Evolutionary conservation across 495 filamentous ascomycete genomes (phyloP).

Genomic region (Penicillium cosmopolitanum): DNA sequence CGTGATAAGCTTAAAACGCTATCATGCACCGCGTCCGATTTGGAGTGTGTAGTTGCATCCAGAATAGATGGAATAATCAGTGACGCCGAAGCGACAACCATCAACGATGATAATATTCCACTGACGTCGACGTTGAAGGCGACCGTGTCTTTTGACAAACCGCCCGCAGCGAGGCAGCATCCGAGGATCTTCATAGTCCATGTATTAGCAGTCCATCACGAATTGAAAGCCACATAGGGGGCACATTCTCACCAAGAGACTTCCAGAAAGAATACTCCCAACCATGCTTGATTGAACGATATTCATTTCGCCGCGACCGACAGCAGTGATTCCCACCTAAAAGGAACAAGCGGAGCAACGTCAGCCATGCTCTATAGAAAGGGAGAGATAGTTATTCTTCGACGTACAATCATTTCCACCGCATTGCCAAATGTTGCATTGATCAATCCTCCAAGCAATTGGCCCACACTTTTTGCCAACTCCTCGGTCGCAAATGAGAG

Average conservation of each 20-base stretch:
- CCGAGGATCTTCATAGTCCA: conserved; percentile 24
- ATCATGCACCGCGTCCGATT: conserved; percentile 39
- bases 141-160: conserved; percentile 23
- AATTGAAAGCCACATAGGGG: background rate
- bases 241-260: conserved; percentile 22
- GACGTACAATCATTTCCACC: conserved; percentile 32
- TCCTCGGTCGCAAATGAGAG: conserved; percentile 32
- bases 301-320: conserved; percentile 24
- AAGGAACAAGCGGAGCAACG: background rate
- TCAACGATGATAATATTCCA: conserved; percentile 30
- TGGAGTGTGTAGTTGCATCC: conserved; percentile 24
- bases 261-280: conserved; percentile 34
- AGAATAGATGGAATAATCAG: conserved; percentile 33
- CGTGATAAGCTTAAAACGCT: conserved; percentile 47
- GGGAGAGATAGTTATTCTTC: background rate
- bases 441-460: conserved; percentile 29
- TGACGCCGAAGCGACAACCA: conserved; percentile 28
- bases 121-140: conserved; percentile 26
- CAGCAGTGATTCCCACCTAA: conserved; percentile 31
- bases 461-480: conserved; percentile 23
- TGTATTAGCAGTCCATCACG: background rate
- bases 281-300: conserved; percentile 35
- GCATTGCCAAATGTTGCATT: conserved; percentile 37
- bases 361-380: background rate
- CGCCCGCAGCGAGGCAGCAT: conserved; percentile 24